Evolutionary conservation across 1,284 basidiomycete species (phyloP).

Genomic region (Trametes hirsuta): DNA sequence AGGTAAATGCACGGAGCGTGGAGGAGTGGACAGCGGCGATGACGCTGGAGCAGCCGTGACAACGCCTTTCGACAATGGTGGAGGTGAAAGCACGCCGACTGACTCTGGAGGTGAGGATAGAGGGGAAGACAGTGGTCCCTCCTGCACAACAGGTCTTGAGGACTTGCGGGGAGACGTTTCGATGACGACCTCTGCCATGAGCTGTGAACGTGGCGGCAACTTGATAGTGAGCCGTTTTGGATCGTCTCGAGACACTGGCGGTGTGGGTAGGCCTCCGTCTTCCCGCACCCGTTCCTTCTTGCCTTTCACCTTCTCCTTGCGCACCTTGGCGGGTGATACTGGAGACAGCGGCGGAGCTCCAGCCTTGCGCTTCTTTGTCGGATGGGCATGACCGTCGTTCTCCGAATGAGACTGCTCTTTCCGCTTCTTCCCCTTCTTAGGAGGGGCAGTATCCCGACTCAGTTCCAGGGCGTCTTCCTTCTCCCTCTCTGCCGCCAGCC

Average conservation of each 20-base stretch:
- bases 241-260: slow-evolving; percentile 17
- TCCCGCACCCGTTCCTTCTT: slow-evolving; percentile 6
- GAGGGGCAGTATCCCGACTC: not conserved
- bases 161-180: slow-evolving; percentile 1
- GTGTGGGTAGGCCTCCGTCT: slow-evolving; percentile 11
- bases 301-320: slow-evolving; percentile 8
- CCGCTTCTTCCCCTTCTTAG: slow-evolving; percentile 28
- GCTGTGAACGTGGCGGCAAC: slow-evolving; percentile 20
- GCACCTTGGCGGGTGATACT: slow-evolving; percentile 18
- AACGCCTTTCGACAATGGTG: not conserved
- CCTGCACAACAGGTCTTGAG: not conserved
- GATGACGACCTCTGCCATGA: slow-evolving; percentile 25
- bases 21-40: slow-evolving; percentile 14
- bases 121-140: slow-evolving; percentile 8
- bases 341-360: slow-evolving; percentile 21
- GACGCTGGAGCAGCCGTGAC: not conserved
- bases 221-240: slow-evolving; percentile 24
- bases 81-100: not conserved
- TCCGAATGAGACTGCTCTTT: slow-evolving; percentile 21
- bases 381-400: not conserved
- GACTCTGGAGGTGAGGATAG: slow-evolving; percentile 15
- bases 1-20: not conserved
- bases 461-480: slow-evolving; percentile 3
- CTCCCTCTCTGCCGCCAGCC: slow-evolving; percentile 36
- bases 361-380: slow-evolving; percentile 26